Base-by-base conservation (phyloP, 352 stramenopile species). In the Saprolegnia diclina region DNA sequence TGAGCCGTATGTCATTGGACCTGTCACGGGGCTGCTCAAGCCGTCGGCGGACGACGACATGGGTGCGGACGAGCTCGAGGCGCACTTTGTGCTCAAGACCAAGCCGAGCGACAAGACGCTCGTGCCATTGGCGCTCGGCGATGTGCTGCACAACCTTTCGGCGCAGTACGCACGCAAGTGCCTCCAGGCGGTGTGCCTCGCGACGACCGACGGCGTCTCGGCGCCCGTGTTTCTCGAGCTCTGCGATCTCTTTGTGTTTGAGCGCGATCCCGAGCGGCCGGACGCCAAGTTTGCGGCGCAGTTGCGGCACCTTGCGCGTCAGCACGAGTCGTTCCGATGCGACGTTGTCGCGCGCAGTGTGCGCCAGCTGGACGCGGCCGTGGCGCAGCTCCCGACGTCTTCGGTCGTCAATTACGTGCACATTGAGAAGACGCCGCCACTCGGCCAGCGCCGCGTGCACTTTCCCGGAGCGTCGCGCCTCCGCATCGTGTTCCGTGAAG, bases 231-330 rank as follows among this genome's bases (percentile, higher is more conserved):
- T 63, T 40, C 21, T 59, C 29, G n/a, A 62, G 37, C 19, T 69
- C 11, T 52, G 42, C 14, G 42, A 69, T 21, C n/a, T 69, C 16
- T 69, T 69, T 45, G 63, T 38, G 7, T 42, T 59, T 59, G 52
- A 59, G 9, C 11, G 11, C 13, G 52, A 59, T 24, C 11, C 35
- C 1, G 52, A 59, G 35, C 11, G n/a, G 24, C 13, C 52, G 13
- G 19, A 59, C 35, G 11, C 52, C 3, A 42, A 16, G 9, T 59
- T 26, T n/a, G 52, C n/a, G 35, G 19, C 52, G 24, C 52, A 59
- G 52, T 24, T 59, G 52, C 24, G 16, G 24, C 13, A 14, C 3
- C 19, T 59, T 2, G 24, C 24, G 24, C 3, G 42, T 7, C 13
- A 54, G n/a, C 2, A 11, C 9, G 52, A 59, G 35, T 16, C 52